Conservation (phyloP, 2,329 filamentous ascomycete genomes). For the Coleophoma cylindrospora region DNA sequence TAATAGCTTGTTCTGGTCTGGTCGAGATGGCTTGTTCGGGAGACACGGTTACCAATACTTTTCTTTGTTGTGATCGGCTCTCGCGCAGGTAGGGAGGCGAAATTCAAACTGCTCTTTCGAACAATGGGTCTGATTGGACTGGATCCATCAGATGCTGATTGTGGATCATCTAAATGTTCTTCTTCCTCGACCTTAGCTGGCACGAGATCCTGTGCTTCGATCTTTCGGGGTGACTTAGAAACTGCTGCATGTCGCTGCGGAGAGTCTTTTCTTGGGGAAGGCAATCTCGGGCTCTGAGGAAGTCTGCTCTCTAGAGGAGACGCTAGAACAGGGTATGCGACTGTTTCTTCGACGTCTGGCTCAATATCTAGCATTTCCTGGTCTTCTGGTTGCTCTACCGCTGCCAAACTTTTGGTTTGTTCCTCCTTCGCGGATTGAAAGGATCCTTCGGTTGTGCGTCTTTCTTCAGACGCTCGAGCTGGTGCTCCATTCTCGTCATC, state of each 20-base stretch:
- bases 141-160: conserved; percentile 63
- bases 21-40: conserved; percentile 75
- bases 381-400: conserved; percentile 4
- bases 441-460: conserved; percentile 22
- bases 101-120: conserved; percentile 92
- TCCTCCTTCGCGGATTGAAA: conserved; percentile 41
- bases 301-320: conserved; percentile 16
- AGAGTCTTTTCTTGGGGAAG: not conserved
- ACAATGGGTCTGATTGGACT: conserved; percentile 73
- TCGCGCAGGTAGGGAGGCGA: conserved; percentile 85
- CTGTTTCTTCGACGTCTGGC: conserved; percentile 5
- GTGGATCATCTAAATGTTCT: conserved; percentile 37
- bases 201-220: not conserved
- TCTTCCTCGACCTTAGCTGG: not conserved
- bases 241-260: not conserved
- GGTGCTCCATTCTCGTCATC: conserved; percentile 9
- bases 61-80: conserved; percentile 83
- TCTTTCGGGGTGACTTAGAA: conserved; percentile 4
- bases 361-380: conserved; percentile 2
- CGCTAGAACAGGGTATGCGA: conserved; percentile 15
- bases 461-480: conserved; percentile 16
- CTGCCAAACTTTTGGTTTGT: conserved; percentile 26
- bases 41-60: conserved; percentile 69
- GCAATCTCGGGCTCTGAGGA: conserved; percentile 6
- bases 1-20: conserved; percentile 69